A percentile compares a stretch with the other conserved stretches of the same genome.
phyloP scores from a whole-genome alignment of 805 yeast genomes.

The Wickerhamiella siamensis region DNA sequence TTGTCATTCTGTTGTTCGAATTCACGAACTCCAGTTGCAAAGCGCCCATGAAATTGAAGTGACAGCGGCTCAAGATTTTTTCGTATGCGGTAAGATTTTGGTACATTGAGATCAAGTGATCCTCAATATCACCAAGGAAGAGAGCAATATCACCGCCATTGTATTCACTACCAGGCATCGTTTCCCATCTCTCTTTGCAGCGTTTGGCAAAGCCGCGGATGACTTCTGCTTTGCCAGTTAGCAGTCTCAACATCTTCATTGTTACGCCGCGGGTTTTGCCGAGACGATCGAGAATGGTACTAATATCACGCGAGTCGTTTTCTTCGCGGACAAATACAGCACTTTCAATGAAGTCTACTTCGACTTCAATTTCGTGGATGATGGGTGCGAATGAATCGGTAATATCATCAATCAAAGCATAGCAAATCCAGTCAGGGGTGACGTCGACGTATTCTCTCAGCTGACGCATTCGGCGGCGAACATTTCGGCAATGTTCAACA shows the following conservation, averaged over 20 bases:
- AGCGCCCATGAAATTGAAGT: constrained; percentile 84
- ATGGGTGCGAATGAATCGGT: constrained; percentile 53
- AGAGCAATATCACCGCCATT: constrained; percentile 54
- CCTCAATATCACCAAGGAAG: constrained; percentile 90
- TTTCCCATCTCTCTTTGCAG: constrained; percentile 57
- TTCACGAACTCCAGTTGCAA: constrained; percentile 84
- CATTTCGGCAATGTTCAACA: constrained; percentile 44
- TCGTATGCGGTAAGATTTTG: constrained; percentile 83
- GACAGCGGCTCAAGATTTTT: constrained; percentile 83
- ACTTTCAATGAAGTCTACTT: constrained; percentile 57
- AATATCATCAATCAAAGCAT: constrained; percentile 51
- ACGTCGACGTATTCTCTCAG: constrained; percentile 46
- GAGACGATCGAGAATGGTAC: constrained; percentile 55
- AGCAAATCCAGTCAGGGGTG: constrained; percentile 51
- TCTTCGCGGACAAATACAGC: constrained; percentile 72
- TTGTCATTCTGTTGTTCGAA: constrained; percentile 73
- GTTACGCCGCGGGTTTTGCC: constrained; percentile 85
- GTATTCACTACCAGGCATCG: constrained; percentile 45
- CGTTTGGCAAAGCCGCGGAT: constrained; percentile 92
- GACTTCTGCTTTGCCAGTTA: constrained; percentile 92
- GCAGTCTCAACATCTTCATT: constrained; percentile 79
- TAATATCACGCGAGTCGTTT: constrained; percentile 2
- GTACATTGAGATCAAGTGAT: constrained; percentile 91
- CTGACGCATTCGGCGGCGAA: constrained; percentile 49
- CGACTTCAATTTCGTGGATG: constrained; percentile 42